A percentile compares a stretch with the other conserved stretches of the same genome.
These are phyloP conservation scores for Hypericum perforatum DNA, from an alignment of 345 rosid genomes.

Conservation along the genomic window DNA sequence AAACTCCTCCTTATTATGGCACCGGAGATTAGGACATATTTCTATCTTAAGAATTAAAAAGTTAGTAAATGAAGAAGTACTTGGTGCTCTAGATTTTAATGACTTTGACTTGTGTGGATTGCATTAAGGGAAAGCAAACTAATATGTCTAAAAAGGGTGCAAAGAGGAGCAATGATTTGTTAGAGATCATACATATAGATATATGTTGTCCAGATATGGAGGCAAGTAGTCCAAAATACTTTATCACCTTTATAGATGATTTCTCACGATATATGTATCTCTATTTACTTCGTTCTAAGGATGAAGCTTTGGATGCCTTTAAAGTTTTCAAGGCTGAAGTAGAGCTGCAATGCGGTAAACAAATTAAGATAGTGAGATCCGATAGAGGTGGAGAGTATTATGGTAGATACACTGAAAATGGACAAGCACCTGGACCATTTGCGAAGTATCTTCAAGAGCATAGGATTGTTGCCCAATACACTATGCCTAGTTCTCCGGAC, in stretches of 20 bases:
- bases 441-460: constrained; percentile 1
- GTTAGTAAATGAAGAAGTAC: neutral
- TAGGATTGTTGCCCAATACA: neutral
- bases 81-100: no score
- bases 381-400: constrained; percentile 1
- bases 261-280: no score
- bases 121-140: neutral
- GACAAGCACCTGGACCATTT: constrained; percentile 3
- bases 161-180: no score
- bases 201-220: no score
- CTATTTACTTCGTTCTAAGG: constrained; percentile 5
- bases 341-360: constrained; percentile 3
- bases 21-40: neutral
- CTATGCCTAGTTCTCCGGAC: neutral
- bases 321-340: constrained; percentile 9
- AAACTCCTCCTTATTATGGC: no score
- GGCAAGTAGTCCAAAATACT: neutral
- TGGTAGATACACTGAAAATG: neutral
- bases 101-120: neutral
- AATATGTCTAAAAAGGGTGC: no score
- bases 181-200: no score
- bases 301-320: constrained; percentile 7
- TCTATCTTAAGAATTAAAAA: neutral
- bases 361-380: constrained; percentile 5
- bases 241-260: neutral